Conservation (phyloP, 2,329 filamentous ascomycete genomes). For the Podosphaera xanthii region DNA sequence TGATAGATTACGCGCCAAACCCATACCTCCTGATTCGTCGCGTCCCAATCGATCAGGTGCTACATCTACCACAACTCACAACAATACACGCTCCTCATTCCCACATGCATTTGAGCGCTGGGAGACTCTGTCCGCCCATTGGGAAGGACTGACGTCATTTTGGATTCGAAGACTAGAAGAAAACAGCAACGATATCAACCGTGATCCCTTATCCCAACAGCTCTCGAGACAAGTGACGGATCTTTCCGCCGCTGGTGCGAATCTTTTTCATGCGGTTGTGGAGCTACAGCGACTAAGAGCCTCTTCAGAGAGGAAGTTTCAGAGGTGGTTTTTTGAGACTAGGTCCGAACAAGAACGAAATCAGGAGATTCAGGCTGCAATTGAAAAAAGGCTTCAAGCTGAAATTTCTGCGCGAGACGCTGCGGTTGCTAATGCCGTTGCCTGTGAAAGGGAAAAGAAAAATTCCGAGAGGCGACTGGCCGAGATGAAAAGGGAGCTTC, state of each 20-base stretch:
- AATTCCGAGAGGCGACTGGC: slow-evolving; percentile 55
- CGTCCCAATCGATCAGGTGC: slow-evolving; percentile 5
- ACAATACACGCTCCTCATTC: slow-evolving; percentile 41
- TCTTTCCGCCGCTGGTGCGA: slow-evolving; percentile 87
- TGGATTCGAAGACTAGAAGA: slow-evolving; percentile 85
- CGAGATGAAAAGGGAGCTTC: slow-evolving; percentile 80
- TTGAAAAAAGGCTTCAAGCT: slow-evolving; percentile 52
- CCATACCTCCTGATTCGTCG: slow-evolving; percentile 2
- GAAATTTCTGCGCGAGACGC: slow-evolving; percentile 51
- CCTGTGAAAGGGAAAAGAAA: slow-evolving; percentile 43
- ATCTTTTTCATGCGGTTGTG: slow-evolving; percentile 91
- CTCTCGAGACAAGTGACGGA: slow-evolving; percentile 88
- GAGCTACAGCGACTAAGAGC: slow-evolving; percentile 83
- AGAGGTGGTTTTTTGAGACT: slow-evolving; percentile 96
- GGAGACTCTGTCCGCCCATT: slow-evolving; percentile 91
- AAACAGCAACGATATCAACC: slow-evolving; percentile 64
- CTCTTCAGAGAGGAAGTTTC: slow-evolving; percentile 91
- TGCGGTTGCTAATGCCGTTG: slow-evolving; percentile 40
- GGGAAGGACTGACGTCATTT: slow-evolving; percentile 92
- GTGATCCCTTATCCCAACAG: slow-evolving; percentile 66
- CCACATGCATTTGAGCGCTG: slow-evolving; percentile 94
- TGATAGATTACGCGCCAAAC: slow-evolving; percentile 5
- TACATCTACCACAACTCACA: slow-evolving; percentile 4
- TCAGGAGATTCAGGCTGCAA: slow-evolving; percentile 57
- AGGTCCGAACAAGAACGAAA: slow-evolving; percentile 66